These are phyloP conservation scores for Chytriomyces hyalinus DNA, from an alignment of 192 early-diverging fungal species.

Conservation along the genomic window DNA sequence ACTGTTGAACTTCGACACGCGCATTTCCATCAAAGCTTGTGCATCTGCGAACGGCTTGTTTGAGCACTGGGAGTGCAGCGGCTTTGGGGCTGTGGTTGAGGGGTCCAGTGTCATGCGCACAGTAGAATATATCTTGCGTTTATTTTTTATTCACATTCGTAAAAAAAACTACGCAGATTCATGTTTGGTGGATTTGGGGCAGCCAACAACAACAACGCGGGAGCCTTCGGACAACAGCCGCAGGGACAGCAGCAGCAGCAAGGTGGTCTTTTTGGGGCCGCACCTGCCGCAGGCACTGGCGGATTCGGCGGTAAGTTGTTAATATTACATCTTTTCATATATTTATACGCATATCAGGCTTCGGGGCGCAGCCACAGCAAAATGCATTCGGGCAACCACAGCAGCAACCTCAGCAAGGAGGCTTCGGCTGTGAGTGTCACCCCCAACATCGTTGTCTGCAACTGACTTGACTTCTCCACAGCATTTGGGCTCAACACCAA, in stretches of 20 bases:
- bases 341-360: no score
- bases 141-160: background rate
- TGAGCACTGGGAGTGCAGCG: background rate
- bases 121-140: background rate
- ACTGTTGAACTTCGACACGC: background rate
- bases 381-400: background rate
- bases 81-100: background rate
- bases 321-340: no score
- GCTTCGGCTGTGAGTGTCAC: background rate
- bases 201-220: background rate
- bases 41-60: background rate
- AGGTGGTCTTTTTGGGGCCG: slow-evolving; percentile 21
- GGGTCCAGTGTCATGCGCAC: background rate
- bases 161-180: background rate
- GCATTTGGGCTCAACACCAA: slow-evolving; percentile 31
- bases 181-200: slow-evolving; percentile 37
- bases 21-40: background rate
- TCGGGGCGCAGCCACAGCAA: no score
- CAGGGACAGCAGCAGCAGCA: slow-evolving; percentile 25
- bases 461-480: background rate
- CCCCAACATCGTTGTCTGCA: background rate
- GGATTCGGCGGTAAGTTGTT: no score
- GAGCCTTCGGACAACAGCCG: slow-evolving; percentile 7
- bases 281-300: slow-evolving; percentile 26
- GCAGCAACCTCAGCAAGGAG: slow-evolving; percentile 2